Percentiles rank a stretch among this genome's conserved stretches.
These are phyloP conservation scores for Diaporthe citrichinensis DNA, from an alignment of 2,329 filamentous ascomycete species.

Conservation along the genomic window DNA sequence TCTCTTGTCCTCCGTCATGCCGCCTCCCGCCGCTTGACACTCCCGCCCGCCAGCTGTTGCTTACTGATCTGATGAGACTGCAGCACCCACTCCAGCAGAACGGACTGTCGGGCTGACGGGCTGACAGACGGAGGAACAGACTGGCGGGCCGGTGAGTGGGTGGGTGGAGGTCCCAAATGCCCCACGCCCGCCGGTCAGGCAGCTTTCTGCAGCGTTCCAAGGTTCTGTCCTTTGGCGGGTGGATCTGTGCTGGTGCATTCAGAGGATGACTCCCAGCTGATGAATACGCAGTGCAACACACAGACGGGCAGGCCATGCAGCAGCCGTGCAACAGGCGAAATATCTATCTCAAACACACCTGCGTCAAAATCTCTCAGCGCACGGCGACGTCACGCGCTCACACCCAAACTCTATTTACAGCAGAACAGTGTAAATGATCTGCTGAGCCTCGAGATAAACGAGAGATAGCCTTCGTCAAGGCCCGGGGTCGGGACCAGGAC, in stretches of 20 bases:
- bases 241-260: background rate
- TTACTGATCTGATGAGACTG: conserved; percentile 8
- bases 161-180: background rate
- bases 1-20: background rate
- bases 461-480: conserved; percentile 12
- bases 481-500: conserved; percentile 17
- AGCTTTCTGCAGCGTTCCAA: too few species aligned
- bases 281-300: background rate
- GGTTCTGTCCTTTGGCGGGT: background rate
- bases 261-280: background rate
- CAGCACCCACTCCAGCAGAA: background rate
- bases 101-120: conserved; percentile 3
- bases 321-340: background rate
- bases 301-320: background rate
- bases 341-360: background rate
- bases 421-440: background rate
- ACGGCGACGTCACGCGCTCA: background rate
- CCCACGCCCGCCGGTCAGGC: conserved; percentile 20
- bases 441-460: conserved; percentile 1
- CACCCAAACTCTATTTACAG: background rate
- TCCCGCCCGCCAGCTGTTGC: background rate
- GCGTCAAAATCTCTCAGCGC: background rate
- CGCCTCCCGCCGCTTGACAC: background rate
- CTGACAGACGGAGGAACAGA: background rate
- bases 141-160: background rate